Evolutionary conservation across 78 protist species (phyloP), one percentile per base, ranked within the genome.

Genomic region (Chrysochromulina tobinii): DNA sequence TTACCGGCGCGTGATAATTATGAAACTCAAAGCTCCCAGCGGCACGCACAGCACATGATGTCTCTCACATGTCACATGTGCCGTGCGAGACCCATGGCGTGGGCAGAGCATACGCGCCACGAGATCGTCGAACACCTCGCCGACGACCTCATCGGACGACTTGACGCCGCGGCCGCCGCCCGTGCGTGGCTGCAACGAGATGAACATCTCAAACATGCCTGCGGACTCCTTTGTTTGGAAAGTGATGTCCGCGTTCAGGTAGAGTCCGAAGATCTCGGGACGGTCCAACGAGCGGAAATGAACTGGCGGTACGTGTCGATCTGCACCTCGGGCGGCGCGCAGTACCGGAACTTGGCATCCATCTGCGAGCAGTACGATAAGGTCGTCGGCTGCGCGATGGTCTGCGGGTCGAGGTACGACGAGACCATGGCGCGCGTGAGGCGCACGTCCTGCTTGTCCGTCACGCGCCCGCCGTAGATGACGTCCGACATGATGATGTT

Each of bases 391-490:
- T 48, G 9, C 55, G 61, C 77, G 25, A 27, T n/a, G 20, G 89
- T 18, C 14, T 14, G 8, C 2, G 12, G 61, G 27, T 27, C 25
- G 61, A 91, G 18, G 92, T 25, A 81, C 23, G 38, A 17, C 14
- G 2, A 54, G 38, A 94, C 55, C 38, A 92, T 59, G 73, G 66
- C n/a, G 67, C 68, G 59, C 53, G 90, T 21, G 61, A 87, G 51
- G 57, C 91, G 88, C 51, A 81, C 51, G 87, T 92, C 96, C 48
- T 11, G 11, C 38, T 48, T 87, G 86, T 95, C 96, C 2, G 96
- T 95, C 57, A 95, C 94, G 38, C 95, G 83, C 27, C 96, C 96
- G 48, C 96, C 96, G 73, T 88, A 92, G 38, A 38, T n/a, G 61
- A 89, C 87, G 67, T 88, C 86, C 55, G 89, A 87, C 4, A 72